Evolutionary conservation across 1,284 basidiomycete genomes (phyloP), one percentile per base, ranked within the genome.

Genomic region (Malassezia sympodialis): DNA sequence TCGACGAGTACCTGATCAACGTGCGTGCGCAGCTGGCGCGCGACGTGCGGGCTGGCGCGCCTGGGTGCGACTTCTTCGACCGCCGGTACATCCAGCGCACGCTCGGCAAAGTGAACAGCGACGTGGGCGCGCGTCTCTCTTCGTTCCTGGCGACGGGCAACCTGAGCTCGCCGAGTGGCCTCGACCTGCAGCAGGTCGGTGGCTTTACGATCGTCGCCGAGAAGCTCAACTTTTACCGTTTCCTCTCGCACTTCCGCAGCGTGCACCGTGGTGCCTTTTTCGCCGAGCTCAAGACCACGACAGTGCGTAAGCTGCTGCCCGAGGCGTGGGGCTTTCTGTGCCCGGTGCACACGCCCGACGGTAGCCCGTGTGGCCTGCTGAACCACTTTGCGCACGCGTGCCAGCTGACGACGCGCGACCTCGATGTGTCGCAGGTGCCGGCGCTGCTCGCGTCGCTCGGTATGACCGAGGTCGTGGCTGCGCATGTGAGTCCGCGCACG

Each of bases 181-280:
- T 99, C 51, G 94, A 98, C 77, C 79, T 99, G 17, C 93, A 98
- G 75, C 94, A 99, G 77, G 86, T 90, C 0, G 87, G 88, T 15
- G 94, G 94, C 43, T 98, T 94, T 78, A 96, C 94, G 4, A 93
- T 99, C 67, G 87, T 98, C 42, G 94, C 93, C 2, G 94, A 99
- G 78, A 98, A 98, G 78, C 81, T 99, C 62, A 99, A 99, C 77
- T 99, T 93, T 83, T 87, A 88, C 72, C 89, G 94, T 44, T 99
- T 96, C 77, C 90, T 99, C 75, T 87, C 87, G 68, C 94, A 99
- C 78, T 99, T 99, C 80, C 82, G 94, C 53, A 96, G 88, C 76
- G 91, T 99, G 40, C 94, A 99, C 78, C 87, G 94, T 78, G 94
- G 94, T 77, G 90, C 94, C 40, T 99, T 99, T 83, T 99, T 98